Percentiles rank a stretch among this genome's conserved stretches.
phyloP scores from a whole-genome alignment of 176 grass and related monocot species.

The Bolboschoenus planiculmis region DNA sequence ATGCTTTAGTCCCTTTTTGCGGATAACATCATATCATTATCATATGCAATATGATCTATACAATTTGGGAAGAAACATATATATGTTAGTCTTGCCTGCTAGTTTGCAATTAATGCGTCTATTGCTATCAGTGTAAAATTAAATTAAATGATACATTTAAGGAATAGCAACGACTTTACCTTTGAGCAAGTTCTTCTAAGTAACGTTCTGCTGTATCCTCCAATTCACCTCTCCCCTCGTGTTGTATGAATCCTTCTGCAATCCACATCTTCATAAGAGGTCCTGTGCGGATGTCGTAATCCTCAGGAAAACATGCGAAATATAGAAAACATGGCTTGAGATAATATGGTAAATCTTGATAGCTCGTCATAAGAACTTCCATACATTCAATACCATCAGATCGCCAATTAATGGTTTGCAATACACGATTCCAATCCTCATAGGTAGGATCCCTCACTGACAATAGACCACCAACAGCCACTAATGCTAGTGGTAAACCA shows the following conservation, averaged over 20 bases:
- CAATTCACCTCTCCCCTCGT: not conserved
- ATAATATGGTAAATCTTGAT: not conserved
- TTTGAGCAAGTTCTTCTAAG: not conserved
- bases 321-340: slow-evolving; percentile 17
- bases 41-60: too few species aligned
- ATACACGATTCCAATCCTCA: not conserved
- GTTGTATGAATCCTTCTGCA: slow-evolving; percentile 12
- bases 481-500: not conserved
- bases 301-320: slow-evolving; percentile 14
- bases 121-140: too few species aligned
- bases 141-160: too few species aligned
- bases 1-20: too few species aligned
- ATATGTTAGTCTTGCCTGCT: too few species aligned
- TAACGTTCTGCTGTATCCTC: not conserved
- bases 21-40: too few species aligned
- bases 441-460: not conserved
- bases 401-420: not conserved
- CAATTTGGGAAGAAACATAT: too few species aligned
- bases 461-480: not conserved
- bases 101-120: too few species aligned
- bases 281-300: not conserved
- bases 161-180: not conserved
- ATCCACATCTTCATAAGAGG: not conserved
- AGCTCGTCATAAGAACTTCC: not conserved
- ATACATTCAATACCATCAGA: not conserved